Conservation (phyloP, 176 grass and related monocot genomes). For the Melocanna baccifera region DNA sequence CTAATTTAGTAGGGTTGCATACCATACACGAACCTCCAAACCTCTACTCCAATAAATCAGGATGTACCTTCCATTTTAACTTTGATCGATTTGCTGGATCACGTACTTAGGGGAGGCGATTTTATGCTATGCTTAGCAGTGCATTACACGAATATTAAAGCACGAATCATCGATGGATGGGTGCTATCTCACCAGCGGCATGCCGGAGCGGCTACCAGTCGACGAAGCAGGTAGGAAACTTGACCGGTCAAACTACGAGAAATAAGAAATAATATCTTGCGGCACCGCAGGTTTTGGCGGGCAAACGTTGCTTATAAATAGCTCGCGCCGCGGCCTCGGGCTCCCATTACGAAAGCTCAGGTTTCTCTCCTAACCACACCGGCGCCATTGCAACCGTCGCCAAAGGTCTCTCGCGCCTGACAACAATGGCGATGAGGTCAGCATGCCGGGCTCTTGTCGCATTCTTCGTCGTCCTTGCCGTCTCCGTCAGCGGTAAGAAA, state of each 20-base stretch:
- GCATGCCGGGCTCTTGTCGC: neutral
- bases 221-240: neutral
- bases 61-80: neutral
- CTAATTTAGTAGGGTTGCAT: no score
- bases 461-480: neutral
- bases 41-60: no score
- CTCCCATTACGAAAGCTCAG: no score
- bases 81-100: neutral
- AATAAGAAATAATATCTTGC: neutral
- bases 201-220: no score
- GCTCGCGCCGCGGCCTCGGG: no score
- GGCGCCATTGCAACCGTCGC: neutral
- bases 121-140: no score
- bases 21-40: no score
- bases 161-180: no score
- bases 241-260: neutral
- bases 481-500: neutral
- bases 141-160: no score
- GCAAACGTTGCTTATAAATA: no score
- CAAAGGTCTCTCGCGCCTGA: neutral
- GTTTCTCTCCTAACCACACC: neutral
- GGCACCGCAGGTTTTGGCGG: neutral
- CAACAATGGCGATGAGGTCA: neutral
- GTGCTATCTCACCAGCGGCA: no score
- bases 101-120: no score